Evolutionary conservation across 805 yeast species (phyloP), one percentile per base, ranked within the genome.

Genomic region (Kregervanrija delftensis): DNA sequence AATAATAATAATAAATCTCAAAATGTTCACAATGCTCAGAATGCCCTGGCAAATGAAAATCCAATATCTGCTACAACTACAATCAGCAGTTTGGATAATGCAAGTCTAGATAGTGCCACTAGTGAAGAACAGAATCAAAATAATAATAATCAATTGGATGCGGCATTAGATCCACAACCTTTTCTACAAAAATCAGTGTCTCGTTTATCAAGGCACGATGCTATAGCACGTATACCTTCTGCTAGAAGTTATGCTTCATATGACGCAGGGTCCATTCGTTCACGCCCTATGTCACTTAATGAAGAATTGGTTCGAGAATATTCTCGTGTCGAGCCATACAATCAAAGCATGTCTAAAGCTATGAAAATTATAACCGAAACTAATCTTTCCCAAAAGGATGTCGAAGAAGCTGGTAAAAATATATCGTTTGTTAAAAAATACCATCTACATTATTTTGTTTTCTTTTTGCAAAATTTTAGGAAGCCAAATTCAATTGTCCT

Each of bases 401-500:
- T 59, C 8, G 44, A 52, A 33, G 49, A 54, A 8, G 38, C 64
- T 1, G 64, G 63, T 8, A 44, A 50, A 8, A 33, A 44, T 3
- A 49, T 59, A 9, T 47, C 57, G 2, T 61, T 64, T 44, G 47
- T 64, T 3, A 44, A 52, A n/a, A 63, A 56, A 38, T 64, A 64
- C 44, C 55, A 60, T 40, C 45, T 64, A 36, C 51, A 58, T 38
- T 53, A 50, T 42, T 30, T 63, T 0, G 54, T 66, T 5, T 67
- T 65, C 45, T 55, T 68, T 36, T 41, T 63, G 12, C 71, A 71
- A 49, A 77, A 74, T 56, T 66, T 77, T 45, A 48, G 63, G 33
- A 67, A 76, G 4, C 82, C 83, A 8, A 69, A 63, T 49, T 74
- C 82, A 1, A 42, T 73, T 10, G 63, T 76, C 2, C 64, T 77